phyloP scores from a whole-genome alignment of 176 grass and related monocot species.

The Musa troglodytarum region DNA sequence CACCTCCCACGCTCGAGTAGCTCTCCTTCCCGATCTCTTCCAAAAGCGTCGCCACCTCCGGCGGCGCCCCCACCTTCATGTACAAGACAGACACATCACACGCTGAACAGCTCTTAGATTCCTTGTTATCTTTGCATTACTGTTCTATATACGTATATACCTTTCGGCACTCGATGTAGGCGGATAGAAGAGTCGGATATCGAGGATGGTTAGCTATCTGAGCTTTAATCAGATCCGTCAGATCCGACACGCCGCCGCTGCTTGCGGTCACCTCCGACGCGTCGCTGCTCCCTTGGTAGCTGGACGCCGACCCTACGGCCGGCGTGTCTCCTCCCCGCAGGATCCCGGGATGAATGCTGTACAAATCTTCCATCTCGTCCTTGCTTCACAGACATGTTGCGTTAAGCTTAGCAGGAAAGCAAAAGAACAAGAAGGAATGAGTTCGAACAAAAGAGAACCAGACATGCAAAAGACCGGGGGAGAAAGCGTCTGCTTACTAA shows the following conservation, averaged over 20 bases:
- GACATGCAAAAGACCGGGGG: background rate
- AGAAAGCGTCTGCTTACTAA: background rate
- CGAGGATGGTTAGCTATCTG: constrained; percentile 91
- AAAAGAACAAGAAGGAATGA: background rate
- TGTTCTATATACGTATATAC: constrained; percentile 6
- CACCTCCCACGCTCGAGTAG: constrained; percentile 3
- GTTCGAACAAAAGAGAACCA: background rate
- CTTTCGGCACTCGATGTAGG: constrained; percentile 98
- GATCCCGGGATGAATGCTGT: constrained; percentile 83
- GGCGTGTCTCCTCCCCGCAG: constrained; percentile 18
- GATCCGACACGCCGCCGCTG: constrained; percentile 33
- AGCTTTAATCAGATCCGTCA: constrained; percentile 74
- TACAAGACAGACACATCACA: no score
- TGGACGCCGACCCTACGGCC: background rate
- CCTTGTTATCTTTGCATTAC: background rate
- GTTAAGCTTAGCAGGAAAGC: background rate
- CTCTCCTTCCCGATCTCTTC: constrained; percentile 69
- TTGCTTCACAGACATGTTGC: no score
- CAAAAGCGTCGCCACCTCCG: constrained; percentile 69
- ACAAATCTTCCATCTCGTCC: constrained; percentile 73
- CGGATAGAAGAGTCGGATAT: constrained; percentile 74
- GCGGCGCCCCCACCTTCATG: constrained; percentile 66
- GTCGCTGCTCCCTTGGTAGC: background rate
- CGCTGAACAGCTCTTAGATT: no score
- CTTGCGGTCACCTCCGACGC: background rate